Evolutionary conservation across 169 alveolate genomes (phyloP).

Genomic region (Plasmodium berghei): DNA sequence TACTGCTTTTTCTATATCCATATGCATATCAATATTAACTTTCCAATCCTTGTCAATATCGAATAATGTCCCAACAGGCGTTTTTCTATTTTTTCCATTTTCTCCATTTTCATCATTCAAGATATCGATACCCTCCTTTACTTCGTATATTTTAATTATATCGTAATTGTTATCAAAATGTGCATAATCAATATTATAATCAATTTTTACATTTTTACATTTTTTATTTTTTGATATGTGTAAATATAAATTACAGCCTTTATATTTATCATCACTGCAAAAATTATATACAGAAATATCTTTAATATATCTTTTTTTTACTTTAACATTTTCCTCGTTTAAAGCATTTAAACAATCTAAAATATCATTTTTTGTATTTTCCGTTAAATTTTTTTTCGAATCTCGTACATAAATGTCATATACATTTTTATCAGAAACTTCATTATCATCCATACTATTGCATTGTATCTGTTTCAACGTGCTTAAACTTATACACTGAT

Average conservation of each 20-base stretch:
- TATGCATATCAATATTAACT: constrained; percentile 34
- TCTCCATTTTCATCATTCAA: not conserved
- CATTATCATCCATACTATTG: not conserved
- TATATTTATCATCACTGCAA: constrained; percentile 67
- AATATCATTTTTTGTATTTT: not conserved
- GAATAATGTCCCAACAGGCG: constrained; percentile 23
- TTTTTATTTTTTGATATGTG: constrained; percentile 59
- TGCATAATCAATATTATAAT: constrained; percentile 45
- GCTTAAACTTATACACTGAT: constrained; percentile 41
- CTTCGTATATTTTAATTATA: constrained; percentile 60
- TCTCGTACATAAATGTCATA: constrained; percentile 45
- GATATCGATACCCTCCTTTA: not conserved
- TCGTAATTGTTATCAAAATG: constrained; percentile 56
- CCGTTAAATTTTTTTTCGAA: not conserved
- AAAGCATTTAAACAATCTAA: constrained; percentile 2
- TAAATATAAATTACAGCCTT: constrained; percentile 51
- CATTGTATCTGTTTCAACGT: constrained; percentile 2
- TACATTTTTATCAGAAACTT: not conserved
- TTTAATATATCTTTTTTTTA: constrained; percentile 61
- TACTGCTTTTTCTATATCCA: constrained; percentile 40
- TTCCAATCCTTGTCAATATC: constrained; percentile 68
- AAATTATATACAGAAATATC: constrained; percentile 59
- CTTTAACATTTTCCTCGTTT: constrained; percentile 52
- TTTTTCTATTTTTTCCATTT: constrained; percentile 6
- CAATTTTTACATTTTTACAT: constrained; percentile 28